A percentile compares a stretch with the other conserved stretches of the same genome.
phyloP scores from a whole-genome alignment of 192 early-diverging fungal species.

The Nowakowskiella sp. region DNA sequence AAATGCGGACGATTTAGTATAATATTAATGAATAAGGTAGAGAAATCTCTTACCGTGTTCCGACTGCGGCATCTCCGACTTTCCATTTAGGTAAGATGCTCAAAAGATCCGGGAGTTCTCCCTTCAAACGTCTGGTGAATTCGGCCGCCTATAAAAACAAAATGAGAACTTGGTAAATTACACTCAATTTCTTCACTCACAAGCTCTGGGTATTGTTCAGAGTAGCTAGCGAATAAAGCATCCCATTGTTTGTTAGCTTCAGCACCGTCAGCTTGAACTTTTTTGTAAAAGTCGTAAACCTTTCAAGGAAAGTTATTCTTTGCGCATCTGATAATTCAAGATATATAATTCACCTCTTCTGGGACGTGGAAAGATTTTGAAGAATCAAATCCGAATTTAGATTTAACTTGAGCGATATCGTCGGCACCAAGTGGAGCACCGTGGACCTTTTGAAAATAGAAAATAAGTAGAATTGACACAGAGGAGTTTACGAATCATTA shows the following conservation, averaged over 20 bases:
- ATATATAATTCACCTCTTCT: conserved; percentile 40
- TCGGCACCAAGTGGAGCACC: conserved; percentile 73
- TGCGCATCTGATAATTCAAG: not conserved
- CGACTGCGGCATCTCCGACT: conserved; percentile 69
- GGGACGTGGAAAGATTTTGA: conserved; percentile 66
- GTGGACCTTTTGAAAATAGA: too few relatives aligned
- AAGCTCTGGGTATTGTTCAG: conserved; percentile 54
- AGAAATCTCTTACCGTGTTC: conserved; percentile 43
- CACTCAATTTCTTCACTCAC: conserved; percentile 7
- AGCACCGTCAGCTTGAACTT: conserved; percentile 52
- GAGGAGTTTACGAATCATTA: not conserved
- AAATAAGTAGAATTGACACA: not conserved
- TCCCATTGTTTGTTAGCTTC: conserved; percentile 69
- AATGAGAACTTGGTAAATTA: conserved; percentile 6
- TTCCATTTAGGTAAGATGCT: conserved; percentile 70
- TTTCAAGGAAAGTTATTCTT: conserved; percentile 6
- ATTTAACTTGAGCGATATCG: conserved; percentile 75
- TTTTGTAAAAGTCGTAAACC: conserved; percentile 37
- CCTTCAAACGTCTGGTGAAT: conserved; percentile 58
- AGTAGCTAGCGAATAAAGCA: conserved; percentile 61
- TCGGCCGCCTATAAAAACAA: conserved; percentile 43
- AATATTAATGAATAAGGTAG: conserved; percentile 2
- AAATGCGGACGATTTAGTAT: too few relatives aligned
- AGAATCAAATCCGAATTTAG: conserved; percentile 74
- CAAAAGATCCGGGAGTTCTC: conserved; percentile 68